phyloP scores from a whole-genome alignment of 129 eudicot species.

The Arctium minus region DNA sequence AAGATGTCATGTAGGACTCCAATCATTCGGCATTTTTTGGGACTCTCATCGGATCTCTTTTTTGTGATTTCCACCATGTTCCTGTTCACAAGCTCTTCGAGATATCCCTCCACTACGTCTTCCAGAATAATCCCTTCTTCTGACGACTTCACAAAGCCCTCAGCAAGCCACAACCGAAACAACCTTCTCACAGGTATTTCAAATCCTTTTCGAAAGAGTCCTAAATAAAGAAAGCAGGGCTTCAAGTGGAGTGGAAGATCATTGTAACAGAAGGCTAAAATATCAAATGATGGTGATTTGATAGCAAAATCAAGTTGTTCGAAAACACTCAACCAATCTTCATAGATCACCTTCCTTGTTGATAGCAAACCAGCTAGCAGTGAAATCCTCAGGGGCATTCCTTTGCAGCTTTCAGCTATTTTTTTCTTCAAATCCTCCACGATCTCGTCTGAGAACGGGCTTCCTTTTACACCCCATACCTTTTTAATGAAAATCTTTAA shows the following conservation, averaged over 20 bases:
- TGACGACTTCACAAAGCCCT: conserved; percentile 32
- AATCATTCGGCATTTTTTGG: conserved; percentile 37
- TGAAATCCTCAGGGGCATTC: conserved; percentile 33
- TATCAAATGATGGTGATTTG: conserved; percentile 16
- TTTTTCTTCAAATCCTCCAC: conserved; percentile 21
- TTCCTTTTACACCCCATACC: conserved; percentile 20
- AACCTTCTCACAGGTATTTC: conserved; percentile 35
- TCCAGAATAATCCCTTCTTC: conserved; percentile 15
- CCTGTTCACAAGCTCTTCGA: conserved; percentile 38
- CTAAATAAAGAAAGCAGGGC: conserved; percentile 41
- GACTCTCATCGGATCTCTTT: conserved; percentile 21
- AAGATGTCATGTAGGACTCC: conserved; percentile 25
- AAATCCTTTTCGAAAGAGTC: conserved; percentile 26
- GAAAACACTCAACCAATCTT: conserved; percentile 30
- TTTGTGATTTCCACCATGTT: conserved; percentile 36
- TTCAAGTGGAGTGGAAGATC: conserved; percentile 30
- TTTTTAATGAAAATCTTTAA: conserved; percentile 27
- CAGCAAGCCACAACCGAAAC: conserved; percentile 47
- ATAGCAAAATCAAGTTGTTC: conserved; percentile 5
- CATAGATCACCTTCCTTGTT: not conserved
- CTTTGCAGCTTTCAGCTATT: conserved; percentile 41
- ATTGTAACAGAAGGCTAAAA: conserved; percentile 28
- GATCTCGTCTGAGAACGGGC: conserved; percentile 13
- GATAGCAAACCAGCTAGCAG: conserved; percentile 40
- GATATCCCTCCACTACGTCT: conserved; percentile 36